phyloP scores from a whole-genome alignment of 208 protist species.

The Zelonia costaricensis region DNA sequence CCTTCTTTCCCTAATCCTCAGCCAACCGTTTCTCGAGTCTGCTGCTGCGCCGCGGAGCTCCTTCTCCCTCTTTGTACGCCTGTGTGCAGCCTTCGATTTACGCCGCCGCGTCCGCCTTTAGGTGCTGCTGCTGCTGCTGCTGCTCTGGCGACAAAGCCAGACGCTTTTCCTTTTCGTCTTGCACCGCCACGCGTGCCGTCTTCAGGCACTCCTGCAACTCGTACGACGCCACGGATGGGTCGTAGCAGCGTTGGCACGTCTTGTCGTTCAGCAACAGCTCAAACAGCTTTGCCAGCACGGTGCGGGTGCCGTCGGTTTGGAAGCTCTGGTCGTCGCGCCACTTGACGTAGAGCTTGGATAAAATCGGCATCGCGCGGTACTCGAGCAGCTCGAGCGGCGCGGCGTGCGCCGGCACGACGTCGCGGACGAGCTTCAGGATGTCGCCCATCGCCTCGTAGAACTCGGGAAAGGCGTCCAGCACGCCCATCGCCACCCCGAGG shows the following conservation, averaged over 20 bases:
- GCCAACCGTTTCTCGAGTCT: too few relatives aligned
- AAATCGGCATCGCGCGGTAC: slow-evolving; percentile 86
- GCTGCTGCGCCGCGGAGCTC: too few relatives aligned
- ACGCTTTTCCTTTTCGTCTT: slow-evolving; percentile 41
- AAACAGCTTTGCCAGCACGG: slow-evolving; percentile 61
- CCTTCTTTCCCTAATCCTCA: too few relatives aligned
- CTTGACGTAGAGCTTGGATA: slow-evolving; percentile 85
- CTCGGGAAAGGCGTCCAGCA: slow-evolving; percentile 85
- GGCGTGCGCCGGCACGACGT: slow-evolving; percentile 64
- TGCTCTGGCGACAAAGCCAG: slow-evolving; percentile 1
- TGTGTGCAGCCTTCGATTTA: too few relatives aligned
- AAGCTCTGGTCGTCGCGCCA: slow-evolving; percentile 79
- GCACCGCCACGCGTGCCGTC: slow-evolving; percentile 57
- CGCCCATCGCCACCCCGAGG: slow-evolving; percentile 75
- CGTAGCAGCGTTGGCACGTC: slow-evolving; percentile 80
- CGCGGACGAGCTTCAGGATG: slow-evolving; percentile 50
- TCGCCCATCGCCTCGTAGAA: slow-evolving; percentile 79
- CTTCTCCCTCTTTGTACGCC: too few relatives aligned
- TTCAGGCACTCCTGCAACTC: slow-evolving; percentile 82
- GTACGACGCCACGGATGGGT: slow-evolving; percentile 81
- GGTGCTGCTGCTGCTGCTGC: background rate
- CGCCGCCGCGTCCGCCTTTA: background rate
- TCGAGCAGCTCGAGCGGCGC: slow-evolving; percentile 76
- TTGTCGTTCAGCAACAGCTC: slow-evolving; percentile 75
- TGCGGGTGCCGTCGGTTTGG: slow-evolving; percentile 72